Evolutionary conservation across 805 yeast genomes (phyloP).

Genomic region (Pichia cephalocereana): DNA sequence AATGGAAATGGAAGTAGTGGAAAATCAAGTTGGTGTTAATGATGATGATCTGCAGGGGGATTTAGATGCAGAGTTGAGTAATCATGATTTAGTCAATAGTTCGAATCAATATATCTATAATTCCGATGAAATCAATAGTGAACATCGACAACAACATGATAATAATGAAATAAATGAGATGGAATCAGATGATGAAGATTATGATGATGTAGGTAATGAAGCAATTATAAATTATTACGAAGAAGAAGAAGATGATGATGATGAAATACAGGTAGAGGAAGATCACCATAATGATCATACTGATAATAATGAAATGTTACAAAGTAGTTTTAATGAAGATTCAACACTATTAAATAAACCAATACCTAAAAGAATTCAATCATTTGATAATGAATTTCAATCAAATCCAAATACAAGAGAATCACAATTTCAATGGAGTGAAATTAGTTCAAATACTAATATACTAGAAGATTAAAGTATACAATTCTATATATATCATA

Average conservation of each 20-base stretch:
- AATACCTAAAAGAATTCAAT: background rate
- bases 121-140: conserved; percentile 19
- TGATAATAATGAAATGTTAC: background rate
- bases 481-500: too few species aligned
- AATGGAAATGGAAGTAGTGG: too few species aligned
- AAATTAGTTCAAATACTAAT: too few species aligned
- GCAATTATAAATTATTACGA: conserved; percentile 1
- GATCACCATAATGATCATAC: background rate
- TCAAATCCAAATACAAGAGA: conserved; percentile 2
- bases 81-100: conserved; percentile 22
- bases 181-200: conserved; percentile 10
- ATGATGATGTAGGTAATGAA: conserved; percentile 11
- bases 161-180: background rate
- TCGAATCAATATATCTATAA: background rate
- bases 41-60: conserved; percentile 19
- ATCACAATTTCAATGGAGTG: too few species aligned
- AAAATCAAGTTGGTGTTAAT: conserved; percentile 3
- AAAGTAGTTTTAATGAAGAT: conserved; percentile 9
- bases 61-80: conserved; percentile 39
- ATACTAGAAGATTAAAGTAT: too few species aligned
- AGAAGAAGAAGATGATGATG: conserved; percentile 1
- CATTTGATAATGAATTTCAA: conserved; percentile 2
- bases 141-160: conserved; percentile 13
- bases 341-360: background rate
- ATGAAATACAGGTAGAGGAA: background rate